A percentile compares a stretch with the other conserved stretches of the same genome.
Conservation (phyloP, 192 early-diverging fungal species). For the Backusella tuberculispora region DNA sequence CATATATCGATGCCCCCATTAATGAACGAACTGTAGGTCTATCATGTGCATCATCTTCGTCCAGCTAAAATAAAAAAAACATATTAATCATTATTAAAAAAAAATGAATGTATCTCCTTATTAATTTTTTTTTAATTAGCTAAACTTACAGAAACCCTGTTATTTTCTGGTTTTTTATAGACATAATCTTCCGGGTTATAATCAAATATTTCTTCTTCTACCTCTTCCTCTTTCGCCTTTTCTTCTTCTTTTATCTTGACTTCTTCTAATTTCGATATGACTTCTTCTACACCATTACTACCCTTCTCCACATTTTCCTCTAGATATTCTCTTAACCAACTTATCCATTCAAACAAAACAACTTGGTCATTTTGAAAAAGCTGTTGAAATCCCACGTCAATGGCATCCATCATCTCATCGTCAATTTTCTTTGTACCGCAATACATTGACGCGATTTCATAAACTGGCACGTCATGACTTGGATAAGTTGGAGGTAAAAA, state of each 20-base stretch:
- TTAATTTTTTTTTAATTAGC: no score
- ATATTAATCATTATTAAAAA: no score
- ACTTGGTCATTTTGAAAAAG: constrained; percentile 65
- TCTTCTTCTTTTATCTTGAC: not conserved
- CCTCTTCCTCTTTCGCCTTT: constrained; percentile 31
- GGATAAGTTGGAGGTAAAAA: constrained; percentile 56
- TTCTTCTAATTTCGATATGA: not conserved
- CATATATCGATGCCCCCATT: not conserved
- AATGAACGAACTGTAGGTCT: constrained; percentile 18
- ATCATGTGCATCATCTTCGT: constrained; percentile 7
- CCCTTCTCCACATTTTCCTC: constrained; percentile 33
- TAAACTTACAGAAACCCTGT: not conserved
- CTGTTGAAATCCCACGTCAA: constrained; percentile 49
- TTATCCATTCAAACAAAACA: constrained; percentile 72
- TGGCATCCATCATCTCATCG: constrained; percentile 42
- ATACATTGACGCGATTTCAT: constrained; percentile 57
- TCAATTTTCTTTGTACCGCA: constrained; percentile 55
- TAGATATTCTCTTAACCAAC: constrained; percentile 56
- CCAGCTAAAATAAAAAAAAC: not conserved
- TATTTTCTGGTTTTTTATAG: not conserved
- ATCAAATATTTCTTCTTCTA: constrained; percentile 25
- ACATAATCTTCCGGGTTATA: constrained; percentile 8
- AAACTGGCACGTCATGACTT: constrained; percentile 44
- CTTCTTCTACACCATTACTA: not conserved
- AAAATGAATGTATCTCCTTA: no score